Base-by-base conservation (phyloP, 768 basidiomycete genomes). In the Tylopilus felleus region DNA sequence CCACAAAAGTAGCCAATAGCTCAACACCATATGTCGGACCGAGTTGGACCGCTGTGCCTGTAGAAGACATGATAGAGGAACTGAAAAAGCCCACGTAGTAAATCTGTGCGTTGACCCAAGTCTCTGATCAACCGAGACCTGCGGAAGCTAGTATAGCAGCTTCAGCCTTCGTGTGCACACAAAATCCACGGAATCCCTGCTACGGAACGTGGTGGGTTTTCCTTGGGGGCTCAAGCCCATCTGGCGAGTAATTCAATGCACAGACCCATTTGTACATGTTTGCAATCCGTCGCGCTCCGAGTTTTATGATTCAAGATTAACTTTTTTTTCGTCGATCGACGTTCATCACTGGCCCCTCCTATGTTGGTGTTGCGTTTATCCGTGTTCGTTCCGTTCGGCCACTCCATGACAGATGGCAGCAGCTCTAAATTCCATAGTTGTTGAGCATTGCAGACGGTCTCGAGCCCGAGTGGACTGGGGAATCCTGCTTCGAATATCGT, bases 1-100 rank as follows among this genome's bases (percentile, higher is more conserved):
- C 41, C 14, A 50, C 9, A 17, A 36, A 59, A 4, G 57, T 27
- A 16, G 49, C 52, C 21, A 51, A 38, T n/a, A 60, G 50, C 47
- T 58, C 56, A 27, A 42, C 56, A 22, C 57, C 58, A 41, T 25
- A 39, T 8, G 19, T 19, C 2, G 19, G 38, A 39, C 38, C 19
- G 3, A 21, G n/a, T 21, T n/a, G 38, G 8, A 39, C n/a, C 10
- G n/a, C 8, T 19, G 8, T 7, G 19, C 19, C 38, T 21, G n/a
- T 10, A 21, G 38, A 39, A 10, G 38, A 10, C 38, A 39, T 21
- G 38, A 8, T 9, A 10, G 38, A 39, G 36, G n/a, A 17, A 38
- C n/a, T 21, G 19, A 19, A 19, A 8, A 38, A 38, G 36, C 17
- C 5, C n/a, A 7, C n/a, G 4, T 1, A 10, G 38, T 9, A 38